phyloP scores from a whole-genome alignment of 805 yeast species.

The Barnettozyma sp. region DNA sequence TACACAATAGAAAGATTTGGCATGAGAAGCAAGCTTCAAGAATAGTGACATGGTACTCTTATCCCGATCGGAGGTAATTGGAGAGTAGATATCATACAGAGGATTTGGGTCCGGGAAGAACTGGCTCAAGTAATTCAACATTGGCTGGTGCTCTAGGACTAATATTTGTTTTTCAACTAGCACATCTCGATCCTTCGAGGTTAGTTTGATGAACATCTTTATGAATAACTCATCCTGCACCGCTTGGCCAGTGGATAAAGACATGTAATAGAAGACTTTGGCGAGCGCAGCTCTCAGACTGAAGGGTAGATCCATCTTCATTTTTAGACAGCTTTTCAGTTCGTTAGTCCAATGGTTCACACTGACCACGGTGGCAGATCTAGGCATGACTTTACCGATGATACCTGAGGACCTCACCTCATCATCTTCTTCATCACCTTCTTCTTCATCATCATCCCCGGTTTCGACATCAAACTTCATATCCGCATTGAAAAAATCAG shows the following conservation, averaged over 20 bases:
- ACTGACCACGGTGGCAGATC: constrained; percentile 65
- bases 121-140: constrained; percentile 28
- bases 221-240: constrained; percentile 54
- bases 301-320: constrained; percentile 77
- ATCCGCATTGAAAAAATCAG: constrained; percentile 40
- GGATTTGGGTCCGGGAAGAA: constrained; percentile 43
- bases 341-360: constrained; percentile 87
- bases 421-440: constrained; percentile 32
- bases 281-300: constrained; percentile 53
- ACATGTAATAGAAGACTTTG: constrained; percentile 61
- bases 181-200: constrained; percentile 31
- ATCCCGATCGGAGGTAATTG: constrained; percentile 30
- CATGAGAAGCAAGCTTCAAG: constrained; percentile 44
- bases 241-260: constrained; percentile 67
- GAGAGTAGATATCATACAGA: constrained; percentile 35
- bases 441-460: constrained; percentile 33
- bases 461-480: constrained; percentile 31
- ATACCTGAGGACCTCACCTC: constrained; percentile 33
- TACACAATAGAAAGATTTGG: constrained; percentile 48
- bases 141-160: constrained; percentile 29
- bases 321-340: constrained; percentile 65
- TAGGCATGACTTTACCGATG: constrained; percentile 56
- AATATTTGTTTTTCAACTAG: constrained; percentile 25
- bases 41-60: constrained; percentile 42
- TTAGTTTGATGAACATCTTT: constrained; percentile 51